Conservation (phyloP, 805 yeast genomes). For the Nakazawaea pomicola region DNA sequence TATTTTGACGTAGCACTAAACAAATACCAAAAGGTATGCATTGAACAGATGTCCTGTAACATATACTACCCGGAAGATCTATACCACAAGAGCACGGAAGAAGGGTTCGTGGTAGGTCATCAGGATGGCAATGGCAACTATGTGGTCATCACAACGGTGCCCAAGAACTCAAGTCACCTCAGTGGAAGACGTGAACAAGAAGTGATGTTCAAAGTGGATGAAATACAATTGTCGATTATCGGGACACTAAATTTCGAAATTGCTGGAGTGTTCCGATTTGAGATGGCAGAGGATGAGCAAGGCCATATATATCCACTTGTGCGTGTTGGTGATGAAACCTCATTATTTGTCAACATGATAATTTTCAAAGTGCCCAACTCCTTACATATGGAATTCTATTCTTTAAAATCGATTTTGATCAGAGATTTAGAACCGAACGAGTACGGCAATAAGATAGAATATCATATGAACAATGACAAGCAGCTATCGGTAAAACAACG, state of each 20-base stretch:
- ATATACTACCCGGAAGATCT: slow-evolving; percentile 8
- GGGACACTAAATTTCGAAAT: slow-evolving; percentile 22
- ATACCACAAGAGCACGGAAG: slow-evolving; percentile 9
- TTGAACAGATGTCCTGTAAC: slow-evolving; percentile 5
- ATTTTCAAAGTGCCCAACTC: slow-evolving; percentile 71
- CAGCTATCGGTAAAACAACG: background rate
- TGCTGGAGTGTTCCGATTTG: slow-evolving; percentile 11
- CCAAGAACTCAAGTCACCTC: slow-evolving; percentile 3
- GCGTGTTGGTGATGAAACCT: slow-evolving; percentile 7
- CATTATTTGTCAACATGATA: slow-evolving; percentile 27
- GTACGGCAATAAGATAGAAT: slow-evolving; percentile 13
- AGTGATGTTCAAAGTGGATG: slow-evolving; percentile 14
- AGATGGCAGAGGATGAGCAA: slow-evolving; percentile 18
- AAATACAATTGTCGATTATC: slow-evolving; percentile 20
- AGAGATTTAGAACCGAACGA: slow-evolving; percentile 26
- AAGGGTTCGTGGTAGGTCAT: slow-evolving; percentile 23
- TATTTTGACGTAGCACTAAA: background rate
- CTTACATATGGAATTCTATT: slow-evolving; percentile 67
- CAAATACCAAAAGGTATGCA: background rate
- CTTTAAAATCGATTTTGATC: slow-evolving; percentile 51
- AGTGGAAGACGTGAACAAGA: too few species aligned
- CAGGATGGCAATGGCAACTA: slow-evolving; percentile 16
- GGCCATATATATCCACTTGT: slow-evolving; percentile 18
- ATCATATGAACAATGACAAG: slow-evolving; percentile 12
- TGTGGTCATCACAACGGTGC: slow-evolving; percentile 22